Evolutionary conservation across 164 flowering plant genomes (phyloP).

Genomic region (Sedum album): DNA sequence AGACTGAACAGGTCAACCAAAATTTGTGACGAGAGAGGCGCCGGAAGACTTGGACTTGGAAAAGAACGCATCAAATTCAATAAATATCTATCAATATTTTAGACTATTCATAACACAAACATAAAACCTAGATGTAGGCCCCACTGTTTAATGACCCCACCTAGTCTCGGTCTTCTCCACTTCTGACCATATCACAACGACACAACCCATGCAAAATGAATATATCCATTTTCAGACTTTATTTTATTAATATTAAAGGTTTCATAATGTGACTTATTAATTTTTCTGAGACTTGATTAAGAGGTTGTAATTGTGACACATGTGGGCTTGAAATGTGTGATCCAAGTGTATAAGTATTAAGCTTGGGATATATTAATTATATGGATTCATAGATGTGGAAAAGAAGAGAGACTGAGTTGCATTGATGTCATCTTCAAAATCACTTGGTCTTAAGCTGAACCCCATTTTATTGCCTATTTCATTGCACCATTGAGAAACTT

Average conservation of each 20-base stretch:
- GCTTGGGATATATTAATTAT: neutral
- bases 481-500: conserved; percentile 29
- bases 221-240: too few species aligned
- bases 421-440: neutral
- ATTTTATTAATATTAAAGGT: too few species aligned
- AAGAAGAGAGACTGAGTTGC: neutral
- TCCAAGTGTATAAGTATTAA: neutral
- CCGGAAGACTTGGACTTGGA: conserved; percentile 4
- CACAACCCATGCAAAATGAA: conserved; percentile 21
- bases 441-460: conserved; percentile 22
- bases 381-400: neutral
- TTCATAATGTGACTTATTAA: too few species aligned
- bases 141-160: neutral
- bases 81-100: neutral
- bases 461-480: conserved; percentile 41
- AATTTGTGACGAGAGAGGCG: conserved; percentile 5
- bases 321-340: neutral
- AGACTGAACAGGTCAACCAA: neutral
- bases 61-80: neutral
- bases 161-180: neutral
- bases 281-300: too few species aligned
- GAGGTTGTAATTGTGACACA: neutral
- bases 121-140: neutral
- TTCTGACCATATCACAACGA: too few species aligned
- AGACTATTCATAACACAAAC: neutral